Base-by-base conservation (phyloP, 1,284 basidiomycete genomes). In the Malassezia restricta region DNA sequence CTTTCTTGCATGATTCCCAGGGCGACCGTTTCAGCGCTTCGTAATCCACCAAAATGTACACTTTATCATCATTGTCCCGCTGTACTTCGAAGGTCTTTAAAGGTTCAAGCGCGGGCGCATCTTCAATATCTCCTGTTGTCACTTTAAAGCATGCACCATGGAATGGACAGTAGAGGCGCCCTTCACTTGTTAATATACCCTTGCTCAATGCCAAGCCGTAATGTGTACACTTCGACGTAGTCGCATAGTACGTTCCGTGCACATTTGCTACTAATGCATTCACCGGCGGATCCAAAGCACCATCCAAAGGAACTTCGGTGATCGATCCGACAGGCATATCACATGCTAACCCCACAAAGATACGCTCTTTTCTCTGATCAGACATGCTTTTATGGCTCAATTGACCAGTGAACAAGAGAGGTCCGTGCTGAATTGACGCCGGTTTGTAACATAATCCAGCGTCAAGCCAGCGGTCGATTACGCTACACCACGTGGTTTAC, bases 141-240 rank as follows among this genome's bases (percentile, higher is more conserved):
- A 87, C 80, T 62, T 85, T 85, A 79, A 91, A 92, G 76, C 87
- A 91, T 33, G 89, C 88, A 76, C 87, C 87, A 73, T 91, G 87
- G 87, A 87, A 91, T 6, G 87, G 87, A 70, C 85, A 74, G 46
- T 86, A 82, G 37, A 91, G 79, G 59, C 86, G 77, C 6, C 85
- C 87, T 66, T 86, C 83, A 29, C 81, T 79, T 8, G 84, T 82
- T 46, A 92, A 77, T 6, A 87, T 82, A 56, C 88, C 89, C 73
- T 89, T 87, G 6, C 76, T 80, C n/a, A 90, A 78, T 8, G 83
- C 61, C 9, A 86, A 85, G 11, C 86, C 86, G 67, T 87, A 88
- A 74, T 91, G 88, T 3, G 87, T 90, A 76, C 88, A 92, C 75
- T 82, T 85, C 12, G 85, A 84, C 58, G 83, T 84, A 0, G 86